Conservation (phyloP, 805 yeast species). For the Zygotorulaspora danielsina region DNA sequence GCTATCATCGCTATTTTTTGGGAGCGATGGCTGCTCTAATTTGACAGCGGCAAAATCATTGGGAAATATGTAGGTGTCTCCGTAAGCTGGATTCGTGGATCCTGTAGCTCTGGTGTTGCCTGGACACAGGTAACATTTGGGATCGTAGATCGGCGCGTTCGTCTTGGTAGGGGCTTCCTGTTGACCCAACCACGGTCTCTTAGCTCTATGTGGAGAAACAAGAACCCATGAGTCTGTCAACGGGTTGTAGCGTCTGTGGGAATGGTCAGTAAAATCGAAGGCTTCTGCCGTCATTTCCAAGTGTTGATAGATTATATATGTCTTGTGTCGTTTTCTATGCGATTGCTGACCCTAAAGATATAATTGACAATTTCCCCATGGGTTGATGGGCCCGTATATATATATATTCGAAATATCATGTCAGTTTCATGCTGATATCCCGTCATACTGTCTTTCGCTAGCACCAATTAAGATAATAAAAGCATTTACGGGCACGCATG, state of each 20-base stretch:
- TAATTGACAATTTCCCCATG: too few species aligned
- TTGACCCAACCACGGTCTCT: conserved; percentile 80
- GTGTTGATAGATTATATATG: neutral
- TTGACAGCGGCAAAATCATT: conserved; percentile 72
- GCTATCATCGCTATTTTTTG: conserved; percentile 17
- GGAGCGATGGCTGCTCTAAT: conserved; percentile 48
- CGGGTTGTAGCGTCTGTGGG: conserved; percentile 69
- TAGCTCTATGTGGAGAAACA: conserved; percentile 72
- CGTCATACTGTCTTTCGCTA: too few species aligned
- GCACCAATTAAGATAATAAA: too few species aligned
- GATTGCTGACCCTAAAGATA: too few species aligned
- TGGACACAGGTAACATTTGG: conserved; percentile 68
- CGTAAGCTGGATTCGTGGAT: conserved; percentile 52
- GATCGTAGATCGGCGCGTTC: conserved; percentile 52
- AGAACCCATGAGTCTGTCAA: conserved; percentile 63
- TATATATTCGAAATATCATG: too few species aligned
- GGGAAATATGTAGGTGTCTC: conserved; percentile 53
- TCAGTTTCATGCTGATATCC: too few species aligned
- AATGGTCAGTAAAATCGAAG: conserved; percentile 51
- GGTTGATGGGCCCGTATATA: too few species aligned
- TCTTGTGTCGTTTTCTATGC: too few species aligned
- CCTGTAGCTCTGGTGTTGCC: conserved; percentile 65
- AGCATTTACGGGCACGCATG: too few species aligned
- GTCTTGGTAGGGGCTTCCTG: conserved; percentile 47
- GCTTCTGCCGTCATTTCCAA: conserved; percentile 14